Evolutionary conservation across 2,329 filamentous ascomycete genomes (phyloP), one percentile per base, ranked within the genome.

Genomic region (Trichophyton schoenleinii): DNA sequence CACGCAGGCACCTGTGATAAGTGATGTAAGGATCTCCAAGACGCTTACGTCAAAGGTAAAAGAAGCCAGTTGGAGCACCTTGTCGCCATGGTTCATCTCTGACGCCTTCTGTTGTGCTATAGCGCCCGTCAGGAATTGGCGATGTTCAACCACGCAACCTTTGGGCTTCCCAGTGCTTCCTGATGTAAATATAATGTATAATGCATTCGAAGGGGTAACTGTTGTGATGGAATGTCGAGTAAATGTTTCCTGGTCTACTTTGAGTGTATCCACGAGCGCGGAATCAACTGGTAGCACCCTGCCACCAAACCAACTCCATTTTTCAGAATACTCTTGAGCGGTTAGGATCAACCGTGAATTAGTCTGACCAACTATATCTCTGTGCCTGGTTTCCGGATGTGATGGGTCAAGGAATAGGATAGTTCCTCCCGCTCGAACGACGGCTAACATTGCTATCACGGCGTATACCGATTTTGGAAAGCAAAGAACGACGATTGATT

Each of bases 131-230:
- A 83, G 79, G 0, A 75, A 74, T 2, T 76, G 66, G 0, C 72
- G 71, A 64, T 86, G 83, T 1, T 77, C 79, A 61, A 84, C 81
- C 46, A 82, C 79, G 28, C 83, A 78, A 1, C 82, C 83, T 60
- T 80, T 80, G 0, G 80, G 78, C 48, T 57, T 55, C 7, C 62
- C 62, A 18, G 62, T 63, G 31, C 60, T 63, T 7, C 62, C 62
- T 13, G 52, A 59, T 4, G 62, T 63, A 53, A 52, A 63, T 5
- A 41, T 41, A 11, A 63, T 22, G 8, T 20, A 31, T 0, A 82
- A 81, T 63, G 52, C 41, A 68, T 64, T 57, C 20, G 25, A 62
- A 58, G 58, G 63, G 60, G 18, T 64, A 58, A 52, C 49, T 18
- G 31, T 20, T 20, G 60, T 61, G 36, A 49, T 61, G 31, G 20